phyloP scores from a whole-genome alignment of 2,329 filamentous ascomycete genomes.

The Thermoascus crustaceus region DNA sequence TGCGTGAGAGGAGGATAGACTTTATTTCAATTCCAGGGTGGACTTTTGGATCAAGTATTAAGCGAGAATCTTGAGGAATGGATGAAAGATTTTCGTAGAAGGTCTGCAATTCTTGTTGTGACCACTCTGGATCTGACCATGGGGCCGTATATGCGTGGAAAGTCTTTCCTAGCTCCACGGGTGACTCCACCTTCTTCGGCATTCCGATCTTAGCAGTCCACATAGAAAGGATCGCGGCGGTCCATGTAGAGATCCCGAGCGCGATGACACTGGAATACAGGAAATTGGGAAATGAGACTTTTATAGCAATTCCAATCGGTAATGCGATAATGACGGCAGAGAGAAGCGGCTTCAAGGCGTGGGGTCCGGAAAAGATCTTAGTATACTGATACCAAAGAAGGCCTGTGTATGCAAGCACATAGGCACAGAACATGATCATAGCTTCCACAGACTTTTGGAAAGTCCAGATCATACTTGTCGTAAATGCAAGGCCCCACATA shows the following conservation, averaged over 20 bases:
- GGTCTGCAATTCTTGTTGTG: slow-evolving; percentile 43
- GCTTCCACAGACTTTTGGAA: slow-evolving; percentile 38
- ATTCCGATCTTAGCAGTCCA: slow-evolving; percentile 42
- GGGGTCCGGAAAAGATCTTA: slow-evolving; percentile 45
- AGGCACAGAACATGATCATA: slow-evolving; percentile 43
- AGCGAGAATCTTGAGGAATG: slow-evolving; percentile 36
- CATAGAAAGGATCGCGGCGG: slow-evolving; percentile 42
- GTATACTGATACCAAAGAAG: slow-evolving; percentile 48
- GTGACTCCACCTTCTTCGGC: slow-evolving; percentile 33
- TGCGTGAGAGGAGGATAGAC: slow-evolving; percentile 32
- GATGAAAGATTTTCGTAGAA: slow-evolving; percentile 37
- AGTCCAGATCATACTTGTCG: slow-evolving; percentile 44
- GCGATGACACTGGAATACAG: slow-evolving; percentile 41
- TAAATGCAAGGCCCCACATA: slow-evolving; percentile 46
- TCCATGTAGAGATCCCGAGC: slow-evolving; percentile 45
- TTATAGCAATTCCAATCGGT: slow-evolving; percentile 39
- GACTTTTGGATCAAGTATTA: slow-evolving; percentile 30
- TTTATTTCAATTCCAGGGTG: slow-evolving; percentile 41
- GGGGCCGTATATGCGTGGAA: slow-evolving; percentile 40
- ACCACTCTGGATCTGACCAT: slow-evolving; percentile 39
- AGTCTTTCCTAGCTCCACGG: slow-evolving; percentile 23
- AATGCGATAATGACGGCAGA: slow-evolving; percentile 41
- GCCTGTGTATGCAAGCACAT: slow-evolving; percentile 44
- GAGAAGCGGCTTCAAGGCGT: slow-evolving; percentile 41
- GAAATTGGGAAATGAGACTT: slow-evolving; percentile 31